Evolutionary conservation across 169 alveolate species (phyloP).

Genomic region (Plasmodium ovale): DNA sequence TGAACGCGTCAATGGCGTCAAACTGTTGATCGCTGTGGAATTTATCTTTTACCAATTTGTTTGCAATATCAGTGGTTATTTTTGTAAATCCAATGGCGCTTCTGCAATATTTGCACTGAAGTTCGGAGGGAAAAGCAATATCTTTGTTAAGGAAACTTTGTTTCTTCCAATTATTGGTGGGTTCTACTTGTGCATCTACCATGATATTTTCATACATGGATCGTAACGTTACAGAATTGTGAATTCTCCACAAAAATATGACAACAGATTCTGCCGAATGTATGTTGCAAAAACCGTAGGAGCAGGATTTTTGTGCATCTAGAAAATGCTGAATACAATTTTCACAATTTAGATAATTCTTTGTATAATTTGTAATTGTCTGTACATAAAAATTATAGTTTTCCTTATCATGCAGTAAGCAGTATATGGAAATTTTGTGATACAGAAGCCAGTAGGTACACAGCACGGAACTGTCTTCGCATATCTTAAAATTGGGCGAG

Average conservation of each 20-base stretch:
- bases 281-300: constrained; percentile 55
- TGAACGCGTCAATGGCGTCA: constrained; percentile 54
- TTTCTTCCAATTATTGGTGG: background rate
- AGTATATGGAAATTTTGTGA: constrained; percentile 52
- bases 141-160: constrained; percentile 23
- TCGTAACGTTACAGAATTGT: constrained; percentile 49
- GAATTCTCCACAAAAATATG: constrained; percentile 68
- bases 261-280: constrained; percentile 65
- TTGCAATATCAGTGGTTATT: constrained; percentile 11
- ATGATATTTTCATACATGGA: constrained; percentile 38
- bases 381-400: constrained; percentile 16
- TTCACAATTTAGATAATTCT: constrained; percentile 38
- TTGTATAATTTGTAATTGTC: constrained; percentile 36
- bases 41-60: constrained; percentile 1
- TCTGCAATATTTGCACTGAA: constrained; percentile 47
- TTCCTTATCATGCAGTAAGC: constrained; percentile 31
- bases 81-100: constrained; percentile 46
- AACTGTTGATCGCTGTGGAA: constrained; percentile 6
- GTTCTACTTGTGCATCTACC: background rate
- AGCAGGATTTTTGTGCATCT: constrained; percentile 49
- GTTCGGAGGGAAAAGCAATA: constrained; percentile 43
- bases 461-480: constrained; percentile 35
- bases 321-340: constrained; percentile 48
- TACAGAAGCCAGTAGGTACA: constrained; percentile 50
- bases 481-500: constrained; percentile 4